Evolutionary conservation across 2,329 filamentous ascomycete species (phyloP).

Genomic region (Lecanicillium sp.): DNA sequence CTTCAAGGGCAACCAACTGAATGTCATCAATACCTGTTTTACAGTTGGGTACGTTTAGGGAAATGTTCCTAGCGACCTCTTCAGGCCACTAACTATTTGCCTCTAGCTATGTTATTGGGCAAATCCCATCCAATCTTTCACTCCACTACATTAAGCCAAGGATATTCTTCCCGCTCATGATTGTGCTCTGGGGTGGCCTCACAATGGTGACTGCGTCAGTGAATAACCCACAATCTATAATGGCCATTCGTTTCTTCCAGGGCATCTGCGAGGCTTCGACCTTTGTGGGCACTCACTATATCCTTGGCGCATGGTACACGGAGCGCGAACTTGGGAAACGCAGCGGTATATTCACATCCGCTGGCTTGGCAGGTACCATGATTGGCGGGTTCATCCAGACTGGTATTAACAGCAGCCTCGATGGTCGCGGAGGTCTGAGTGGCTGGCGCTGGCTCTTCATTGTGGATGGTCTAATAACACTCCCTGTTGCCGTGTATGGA

Average conservation of each 20-base stretch:
- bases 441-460: conserved; percentile 68
- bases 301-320: conserved; percentile 49
- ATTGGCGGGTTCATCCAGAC: conserved; percentile 49
- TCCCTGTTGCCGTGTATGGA: conserved; percentile 25
- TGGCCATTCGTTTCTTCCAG: conserved; percentile 31
- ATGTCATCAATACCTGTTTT: conserved; percentile 28
- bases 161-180: conserved; percentile 56
- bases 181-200: conserved; percentile 54
- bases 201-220: conserved; percentile 46
- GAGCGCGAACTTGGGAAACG: conserved; percentile 53
- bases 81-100: not conserved
- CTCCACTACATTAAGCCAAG: conserved; percentile 55
- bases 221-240: conserved; percentile 26
- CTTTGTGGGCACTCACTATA: conserved; percentile 32
- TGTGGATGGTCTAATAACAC: conserved; percentile 50
- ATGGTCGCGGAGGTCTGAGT: conserved; percentile 42
- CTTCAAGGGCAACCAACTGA: conserved; percentile 35
- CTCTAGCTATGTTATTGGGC: conserved; percentile 39
- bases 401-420: conserved; percentile 43
- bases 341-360: conserved; percentile 53
- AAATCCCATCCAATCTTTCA: conserved; percentile 53
- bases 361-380: conserved; percentile 47
- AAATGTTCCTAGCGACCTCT: too few relatives aligned
- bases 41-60: conserved; percentile 27
- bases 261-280: conserved; percentile 30